Base-by-base conservation (phyloP, 148 eudicot genomes). In the Dysphania ambrosioides region DNA sequence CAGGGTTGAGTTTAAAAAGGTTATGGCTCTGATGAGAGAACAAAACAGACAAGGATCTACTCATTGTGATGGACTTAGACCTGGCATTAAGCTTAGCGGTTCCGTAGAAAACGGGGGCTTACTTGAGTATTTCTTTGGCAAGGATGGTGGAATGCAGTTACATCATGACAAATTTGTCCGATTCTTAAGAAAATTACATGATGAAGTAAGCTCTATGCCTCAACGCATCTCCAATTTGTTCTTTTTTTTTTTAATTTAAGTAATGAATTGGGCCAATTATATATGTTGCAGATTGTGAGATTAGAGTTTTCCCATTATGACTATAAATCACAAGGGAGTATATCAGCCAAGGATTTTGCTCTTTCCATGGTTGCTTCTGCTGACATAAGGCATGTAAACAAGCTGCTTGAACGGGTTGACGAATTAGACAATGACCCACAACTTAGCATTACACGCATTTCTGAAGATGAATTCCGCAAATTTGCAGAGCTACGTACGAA, bases 81-180 rank as follows among this genome's bases (percentile, higher is more conserved):
- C 87, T 73, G 97, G 98, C 36, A 65, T 72, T 19, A 89, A 82
- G 72, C 69, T 89, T 27, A 87, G 92, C 27, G 71, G 75, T 58
- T 84, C 80, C 68, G 87, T 84, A 49, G 97, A 93, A 66, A 87
- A 89, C 75, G 97, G 98, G 68, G 98, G 98, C 60, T 42, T 93
- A n/a, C n/a, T n/a, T n/a, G n/a, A n/a, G n/a, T n/a, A 82, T 86
- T 93, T 93, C 73, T 93, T 93, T 77, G 97, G 97, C 36, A 70
- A 87, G 77, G 88, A 84, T 83, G 98, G 97, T 51, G 79, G 82
- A 51, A 40, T 63, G 62, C 66, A 44, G 21, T 89, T 93, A 58
- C 85, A 78, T n/a, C n/a, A n/a, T n/a, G n/a, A n/a, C n/a, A n/a
- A n/a, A n/a, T n/a, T n/a, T n/a, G n/a, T n/a, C n/a, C n/a, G n/a